phyloP scores from a whole-genome alignment of 148 eudicot species.

The Selenicereus undatus region DNA sequence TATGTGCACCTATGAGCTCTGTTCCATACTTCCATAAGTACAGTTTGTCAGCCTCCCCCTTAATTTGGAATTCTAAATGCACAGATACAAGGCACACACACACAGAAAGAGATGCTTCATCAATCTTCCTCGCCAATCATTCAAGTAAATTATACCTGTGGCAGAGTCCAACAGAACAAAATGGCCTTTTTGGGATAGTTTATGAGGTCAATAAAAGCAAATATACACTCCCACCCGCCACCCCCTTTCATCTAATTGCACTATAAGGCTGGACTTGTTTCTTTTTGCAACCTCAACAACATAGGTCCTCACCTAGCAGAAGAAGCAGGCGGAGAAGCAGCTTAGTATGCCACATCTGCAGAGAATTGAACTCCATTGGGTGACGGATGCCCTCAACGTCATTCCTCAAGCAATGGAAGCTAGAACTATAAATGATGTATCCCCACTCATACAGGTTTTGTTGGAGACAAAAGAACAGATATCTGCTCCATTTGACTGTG shows the following conservation, averaged over 20 bases:
- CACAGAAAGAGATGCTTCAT: neutral
- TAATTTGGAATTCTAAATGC: neutral
- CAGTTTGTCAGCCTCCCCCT: neutral
- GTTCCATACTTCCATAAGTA: neutral
- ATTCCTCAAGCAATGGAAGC: neutral
- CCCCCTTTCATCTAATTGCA: too few relatives aligned
- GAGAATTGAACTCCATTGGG: neutral
- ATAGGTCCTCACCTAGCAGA: neutral
- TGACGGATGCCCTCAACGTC: neutral
- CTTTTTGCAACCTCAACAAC: neutral
- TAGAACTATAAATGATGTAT: neutral
- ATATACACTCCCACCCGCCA: neutral
- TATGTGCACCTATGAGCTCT: neutral
- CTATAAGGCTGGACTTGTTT: neutral
- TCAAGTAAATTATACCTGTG: neutral
- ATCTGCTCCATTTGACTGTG: neutral
- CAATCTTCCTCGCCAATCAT: neutral
- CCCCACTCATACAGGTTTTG: neutral
- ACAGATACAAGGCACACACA: too few relatives aligned
- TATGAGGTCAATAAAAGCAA: neutral
- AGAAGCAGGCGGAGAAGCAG: neutral
- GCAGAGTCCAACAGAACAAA: neutral
- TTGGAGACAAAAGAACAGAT: neutral
- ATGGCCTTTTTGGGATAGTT: neutral
- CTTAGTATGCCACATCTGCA: neutral